Conservation (phyloP, 306 rosid genomes). For the Begonia fuchsioides region DNA sequence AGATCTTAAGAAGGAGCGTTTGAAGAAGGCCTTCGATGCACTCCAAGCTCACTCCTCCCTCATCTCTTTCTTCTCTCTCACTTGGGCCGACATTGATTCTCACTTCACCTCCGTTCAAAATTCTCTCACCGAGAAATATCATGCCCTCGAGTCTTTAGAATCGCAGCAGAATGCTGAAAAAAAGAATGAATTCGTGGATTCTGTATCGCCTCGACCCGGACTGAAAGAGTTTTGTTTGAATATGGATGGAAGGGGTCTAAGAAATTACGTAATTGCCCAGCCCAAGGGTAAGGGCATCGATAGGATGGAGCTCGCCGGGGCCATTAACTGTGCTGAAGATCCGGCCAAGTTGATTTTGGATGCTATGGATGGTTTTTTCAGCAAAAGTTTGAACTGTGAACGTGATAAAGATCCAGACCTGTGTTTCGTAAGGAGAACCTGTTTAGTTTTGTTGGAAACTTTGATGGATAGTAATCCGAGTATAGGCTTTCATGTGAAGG, state of each 20-base stretch:
- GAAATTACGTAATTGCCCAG: constrained; percentile 21
- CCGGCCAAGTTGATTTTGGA: constrained; percentile 37
- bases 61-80: constrained; percentile 30
- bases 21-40: constrained; percentile 54
- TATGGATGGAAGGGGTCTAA: constrained; percentile 55
- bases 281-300: constrained; percentile 19
- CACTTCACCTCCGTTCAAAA: constrained; percentile 38
- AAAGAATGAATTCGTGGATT: constrained; percentile 1
- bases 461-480: constrained; percentile 22
- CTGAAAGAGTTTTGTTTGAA: constrained; percentile 35
- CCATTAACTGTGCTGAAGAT: constrained; percentile 31
- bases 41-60: constrained; percentile 44
- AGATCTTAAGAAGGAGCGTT: constrained; percentile 39
- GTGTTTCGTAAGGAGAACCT: constrained; percentile 24
- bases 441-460: constrained; percentile 40
- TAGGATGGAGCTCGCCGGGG: constrained; percentile 36
- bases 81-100: constrained; percentile 54
- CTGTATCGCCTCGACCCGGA: constrained; percentile 20
- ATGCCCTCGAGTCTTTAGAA: constrained; percentile 41
- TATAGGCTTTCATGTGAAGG: constrained; percentile 25
- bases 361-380: constrained; percentile 43
- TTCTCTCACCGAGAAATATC: constrained; percentile 33
- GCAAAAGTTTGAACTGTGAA: constrained; percentile 3
- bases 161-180: constrained; percentile 8
- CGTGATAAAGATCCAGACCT: constrained; percentile 15